Base-by-base conservation (phyloP, 495 filamentous ascomycete genomes). In the Podospora comata region DNA sequence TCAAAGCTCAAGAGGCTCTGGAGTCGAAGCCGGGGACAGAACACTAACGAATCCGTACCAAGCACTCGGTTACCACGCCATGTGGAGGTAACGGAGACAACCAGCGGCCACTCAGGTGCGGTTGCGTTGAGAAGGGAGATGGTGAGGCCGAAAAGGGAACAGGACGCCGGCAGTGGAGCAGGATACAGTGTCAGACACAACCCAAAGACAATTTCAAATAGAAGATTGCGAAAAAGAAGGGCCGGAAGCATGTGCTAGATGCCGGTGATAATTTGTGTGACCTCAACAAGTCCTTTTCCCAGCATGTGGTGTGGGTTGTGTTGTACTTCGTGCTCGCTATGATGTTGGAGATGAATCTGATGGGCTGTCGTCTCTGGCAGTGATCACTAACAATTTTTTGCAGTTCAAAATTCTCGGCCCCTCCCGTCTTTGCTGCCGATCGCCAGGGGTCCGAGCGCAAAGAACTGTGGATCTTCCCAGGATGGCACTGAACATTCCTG, bases 51-150 rank as follows among this genome's bases (percentile, higher is more conserved):
- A 32, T 48, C 32, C 54, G 56, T 67, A 9, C 69, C 69, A 67
- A 65, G 69, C 56, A 28, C 57, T 67, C 62, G 69, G 69, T 57
- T 57, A 26, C 62, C 19, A 55, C 55, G 56, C 68, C 65, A 70
- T 70, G 65, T 70, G 68, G 63, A 26, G 26, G 27, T 44, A 23
- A 39, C 61, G 59, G 48, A 59, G 16, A 19, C 39, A 44, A 27
- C 60, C 59, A 56, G n/a, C 7, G 48, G 30, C 28, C 39, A 18
- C 39, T 48, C 15, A 48, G 7, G 39, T 48, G 39, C 39, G 39
- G 39, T 48, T 48, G 39, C 39, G 39, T 48, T 48, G 39, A 48
- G 39, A 13, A 48, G 39, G 39, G 39, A 48, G 2, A 48, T 61
- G 53, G 60, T 56, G 62, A 63, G 44, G 13, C 15, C 26, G 62